A percentile compares a stretch with the other conserved stretches of the same genome.
These are phyloP conservation scores for Mycena pura DNA, from an alignment of 768 basidiomycete species.

Conservation along the genomic window DNA sequence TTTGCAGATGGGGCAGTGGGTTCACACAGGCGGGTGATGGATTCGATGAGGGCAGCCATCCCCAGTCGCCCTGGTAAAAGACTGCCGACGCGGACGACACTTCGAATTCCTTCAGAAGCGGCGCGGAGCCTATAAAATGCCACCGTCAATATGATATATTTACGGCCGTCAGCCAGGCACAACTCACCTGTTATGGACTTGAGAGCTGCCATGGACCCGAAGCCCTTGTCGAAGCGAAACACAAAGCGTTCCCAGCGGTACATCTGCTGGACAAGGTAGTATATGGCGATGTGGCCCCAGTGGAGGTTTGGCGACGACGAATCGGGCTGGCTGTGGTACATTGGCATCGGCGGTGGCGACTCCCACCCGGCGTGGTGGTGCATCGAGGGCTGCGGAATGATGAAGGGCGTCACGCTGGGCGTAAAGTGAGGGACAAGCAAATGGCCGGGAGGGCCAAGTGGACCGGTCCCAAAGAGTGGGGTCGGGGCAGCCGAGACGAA, in stretches of 20 bases:
- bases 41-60: constrained; percentile 63
- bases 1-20: constrained; percentile 55
- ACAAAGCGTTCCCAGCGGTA: constrained; percentile 83
- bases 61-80: constrained; percentile 68
- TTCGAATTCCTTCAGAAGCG: constrained; percentile 77
- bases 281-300: constrained; percentile 84
- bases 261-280: constrained; percentile 82
- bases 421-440: constrained; percentile 42
- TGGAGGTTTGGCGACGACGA: constrained; percentile 57
- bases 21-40: background rate
- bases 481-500: constrained; percentile 38
- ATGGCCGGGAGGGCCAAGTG: constrained; percentile 28
- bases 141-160: constrained; percentile 2
- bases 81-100: constrained; percentile 73
- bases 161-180: constrained; percentile 29
- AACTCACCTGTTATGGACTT: constrained; percentile 75
- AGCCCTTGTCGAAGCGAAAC: constrained; percentile 80
- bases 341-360: constrained; percentile 34
- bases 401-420: constrained; percentile 50
- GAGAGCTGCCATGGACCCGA: constrained; percentile 74
- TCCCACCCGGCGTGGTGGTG: constrained; percentile 48
- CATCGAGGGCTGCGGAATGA: constrained; percentile 53
- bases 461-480: constrained; percentile 27
- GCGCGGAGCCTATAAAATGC: constrained; percentile 64
- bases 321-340: constrained; percentile 27